These are phyloP conservation scores for Ceratobasidium sp. DNA, from an alignment of 1,284 basidiomycete genomes.

Conservation along the genomic window DNA sequence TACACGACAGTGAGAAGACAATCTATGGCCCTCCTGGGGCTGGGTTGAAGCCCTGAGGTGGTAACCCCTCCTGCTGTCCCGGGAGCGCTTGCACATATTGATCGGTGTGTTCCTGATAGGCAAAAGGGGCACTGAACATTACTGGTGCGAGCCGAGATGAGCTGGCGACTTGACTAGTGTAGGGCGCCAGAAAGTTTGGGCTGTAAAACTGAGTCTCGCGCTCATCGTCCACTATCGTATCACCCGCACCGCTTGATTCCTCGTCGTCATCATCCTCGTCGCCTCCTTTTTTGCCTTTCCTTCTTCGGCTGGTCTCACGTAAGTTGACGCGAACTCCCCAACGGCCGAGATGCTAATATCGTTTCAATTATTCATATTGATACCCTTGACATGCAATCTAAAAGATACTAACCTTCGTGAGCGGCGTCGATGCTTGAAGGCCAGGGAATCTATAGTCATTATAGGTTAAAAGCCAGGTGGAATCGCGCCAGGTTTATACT, in stretches of 20 bases:
- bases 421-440: constrained; percentile 72
- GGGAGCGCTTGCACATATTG: not conserved
- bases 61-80: not conserved
- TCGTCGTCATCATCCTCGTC: constrained; percentile 44
- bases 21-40: not conserved
- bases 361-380: not conserved
- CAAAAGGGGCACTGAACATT: not conserved
- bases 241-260: constrained; percentile 40
- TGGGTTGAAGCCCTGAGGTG: too few relatives aligned
- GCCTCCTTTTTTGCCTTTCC: constrained; percentile 31
- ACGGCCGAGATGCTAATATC: constrained; percentile 65
- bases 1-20: not conserved
- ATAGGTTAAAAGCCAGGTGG: not conserved
- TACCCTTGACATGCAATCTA: not conserved
- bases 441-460: constrained; percentile 66
- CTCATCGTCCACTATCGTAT: constrained; percentile 24
- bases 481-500: not conserved
- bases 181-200: constrained; percentile 19
- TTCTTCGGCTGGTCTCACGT: constrained; percentile 70
- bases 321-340: constrained; percentile 77
- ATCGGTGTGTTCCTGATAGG: not conserved
- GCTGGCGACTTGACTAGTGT: not conserved
- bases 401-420: constrained; percentile 69
- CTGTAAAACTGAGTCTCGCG: constrained; percentile 28
- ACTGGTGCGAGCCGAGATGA: not conserved